These are phyloP conservation scores for Aspergillus fumigatiaffinis DNA, from an alignment of 2,329 filamentous ascomycete species.

Conservation along the genomic window DNA sequence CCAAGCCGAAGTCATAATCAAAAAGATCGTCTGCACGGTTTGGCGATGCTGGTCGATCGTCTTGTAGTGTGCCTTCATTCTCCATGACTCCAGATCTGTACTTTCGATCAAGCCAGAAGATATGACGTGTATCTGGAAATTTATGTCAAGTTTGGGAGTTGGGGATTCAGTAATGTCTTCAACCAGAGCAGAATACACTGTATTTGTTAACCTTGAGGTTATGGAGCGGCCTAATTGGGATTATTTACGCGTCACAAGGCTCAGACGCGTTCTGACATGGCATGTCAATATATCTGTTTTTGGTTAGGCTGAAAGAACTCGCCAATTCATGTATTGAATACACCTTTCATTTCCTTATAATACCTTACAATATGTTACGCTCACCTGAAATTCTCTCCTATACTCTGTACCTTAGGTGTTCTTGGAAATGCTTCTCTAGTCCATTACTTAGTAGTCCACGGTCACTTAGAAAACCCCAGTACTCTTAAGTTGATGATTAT, in stretches of 20 bases:
- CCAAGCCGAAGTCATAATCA: conserved; percentile 65
- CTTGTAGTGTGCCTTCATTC: conserved; percentile 9
- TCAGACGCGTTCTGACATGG: not conserved
- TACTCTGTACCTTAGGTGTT: not conserved
- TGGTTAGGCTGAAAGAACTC: not conserved
- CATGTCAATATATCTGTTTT: not conserved
- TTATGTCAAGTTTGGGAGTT: not conserved
- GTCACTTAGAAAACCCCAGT: not conserved
- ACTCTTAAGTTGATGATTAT: not conserved
- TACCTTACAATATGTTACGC: not conserved
- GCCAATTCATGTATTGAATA: not conserved
- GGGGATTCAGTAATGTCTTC: not conserved
- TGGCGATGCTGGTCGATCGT: conserved; percentile 20
- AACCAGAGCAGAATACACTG: not conserved
- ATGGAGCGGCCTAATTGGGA: not conserved
- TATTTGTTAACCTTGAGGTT: not conserved
- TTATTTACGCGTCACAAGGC: not conserved
- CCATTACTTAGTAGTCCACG: not conserved
- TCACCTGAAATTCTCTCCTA: not conserved
- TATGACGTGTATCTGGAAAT: not conserved
- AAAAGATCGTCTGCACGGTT: conserved; percentile 65
- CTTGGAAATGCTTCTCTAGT: not conserved
- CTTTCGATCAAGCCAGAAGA: not conserved
- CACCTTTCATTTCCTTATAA: not conserved
- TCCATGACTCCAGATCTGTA: conserved; percentile 9